A percentile compares a stretch with the other conserved stretches of the same genome.
Conservation (phyloP, 2,329 filamentous ascomycete genomes). For the Aspergillus alliaceus region DNA sequence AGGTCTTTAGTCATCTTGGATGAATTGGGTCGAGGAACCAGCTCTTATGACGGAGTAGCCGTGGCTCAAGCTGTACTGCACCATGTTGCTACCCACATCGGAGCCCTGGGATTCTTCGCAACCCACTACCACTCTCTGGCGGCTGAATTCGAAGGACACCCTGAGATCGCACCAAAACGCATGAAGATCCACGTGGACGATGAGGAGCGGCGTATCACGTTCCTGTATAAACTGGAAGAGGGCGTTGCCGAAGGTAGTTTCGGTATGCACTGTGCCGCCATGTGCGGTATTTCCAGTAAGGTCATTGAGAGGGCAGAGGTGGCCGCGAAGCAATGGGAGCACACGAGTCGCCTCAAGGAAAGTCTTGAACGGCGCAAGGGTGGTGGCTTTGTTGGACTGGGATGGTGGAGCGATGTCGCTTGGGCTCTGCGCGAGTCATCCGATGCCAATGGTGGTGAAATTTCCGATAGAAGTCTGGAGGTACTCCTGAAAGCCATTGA, state of each 20-base stretch:
- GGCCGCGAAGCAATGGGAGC: slow-evolving; percentile 90
- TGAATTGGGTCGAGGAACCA: slow-evolving; percentile 91
- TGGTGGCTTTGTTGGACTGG: slow-evolving; percentile 79
- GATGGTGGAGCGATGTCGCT: slow-evolving; percentile 83
- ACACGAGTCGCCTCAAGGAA: slow-evolving; percentile 86
- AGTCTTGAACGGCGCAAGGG: slow-evolving; percentile 78
- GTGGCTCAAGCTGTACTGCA: slow-evolving; percentile 97
- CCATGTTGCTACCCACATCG: slow-evolving; percentile 88
- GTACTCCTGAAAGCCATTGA: slow-evolving; percentile 59
- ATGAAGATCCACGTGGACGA: slow-evolving; percentile 97
- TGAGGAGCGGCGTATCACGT: slow-evolving; percentile 80
- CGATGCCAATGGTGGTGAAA: slow-evolving; percentile 28
- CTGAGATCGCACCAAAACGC: slow-evolving; percentile 79
- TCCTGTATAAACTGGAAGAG: slow-evolving; percentile 89
- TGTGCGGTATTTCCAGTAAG: slow-evolving; percentile 86
- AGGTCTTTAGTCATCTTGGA: slow-evolving; percentile 95
- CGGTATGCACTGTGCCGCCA: slow-evolving; percentile 97
- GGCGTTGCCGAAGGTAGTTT: slow-evolving; percentile 96
- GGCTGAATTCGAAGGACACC: slow-evolving; percentile 84
- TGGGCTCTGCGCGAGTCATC: slow-evolving; percentile 65
- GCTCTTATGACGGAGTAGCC: slow-evolving; percentile 92
- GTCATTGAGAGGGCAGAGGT: slow-evolving; percentile 85
- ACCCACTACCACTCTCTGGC: slow-evolving; percentile 96
- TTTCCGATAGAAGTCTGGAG: slow-evolving; percentile 54
- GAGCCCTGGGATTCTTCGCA: slow-evolving; percentile 93